Percentiles rank a stretch among this genome's conserved stretches.
These are phyloP conservation scores for Ascomycota sp. DNA, from an alignment of 2,329 filamentous ascomycete genomes.

Conservation along the genomic window DNA sequence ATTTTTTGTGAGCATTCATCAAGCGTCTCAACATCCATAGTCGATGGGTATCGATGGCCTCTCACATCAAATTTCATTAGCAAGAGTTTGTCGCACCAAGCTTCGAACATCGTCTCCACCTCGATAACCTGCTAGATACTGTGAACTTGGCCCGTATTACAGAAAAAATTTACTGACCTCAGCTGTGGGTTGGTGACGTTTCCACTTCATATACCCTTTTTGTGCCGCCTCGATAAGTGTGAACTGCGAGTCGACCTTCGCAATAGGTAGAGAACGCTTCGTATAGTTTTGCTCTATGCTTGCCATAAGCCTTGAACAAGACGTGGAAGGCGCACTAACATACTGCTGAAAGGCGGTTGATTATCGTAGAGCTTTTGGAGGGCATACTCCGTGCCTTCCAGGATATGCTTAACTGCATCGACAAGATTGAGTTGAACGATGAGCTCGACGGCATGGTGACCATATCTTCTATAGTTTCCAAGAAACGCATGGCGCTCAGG, in stretches of 20 bases:
- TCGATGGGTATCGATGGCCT: too few species aligned
- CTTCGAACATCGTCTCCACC: slow-evolving; percentile 41
- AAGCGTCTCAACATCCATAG: not conserved
- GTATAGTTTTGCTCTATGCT: slow-evolving; percentile 31
- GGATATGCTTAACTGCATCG: slow-evolving; percentile 70
- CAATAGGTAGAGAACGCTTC: slow-evolving; percentile 47
- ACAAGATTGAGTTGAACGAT: slow-evolving; percentile 63
- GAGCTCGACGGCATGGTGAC: slow-evolving; percentile 63
- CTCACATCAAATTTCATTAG: slow-evolving; percentile 43
- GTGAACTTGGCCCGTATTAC: too few species aligned
- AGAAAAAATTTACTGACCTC: slow-evolving; percentile 9
- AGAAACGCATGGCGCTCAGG: slow-evolving; percentile 88
- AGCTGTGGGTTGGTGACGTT: slow-evolving; percentile 11
- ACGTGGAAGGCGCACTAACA: slow-evolving; percentile 7
- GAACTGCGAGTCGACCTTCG: slow-evolving; percentile 72
- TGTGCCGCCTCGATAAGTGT: slow-evolving; percentile 72
- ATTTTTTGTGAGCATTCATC: not conserved
- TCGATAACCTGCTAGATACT: slow-evolving; percentile 24
- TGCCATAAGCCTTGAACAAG: slow-evolving; percentile 1
- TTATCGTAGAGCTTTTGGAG: slow-evolving; percentile 56
- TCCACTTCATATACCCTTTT: slow-evolving; percentile 75
- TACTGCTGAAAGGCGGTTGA: slow-evolving; percentile 42
- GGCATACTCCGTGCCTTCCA: slow-evolving; percentile 53
- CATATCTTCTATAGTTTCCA: slow-evolving; percentile 85
- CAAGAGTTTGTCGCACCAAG: slow-evolving; percentile 52